These are phyloP conservation scores for Malus sieversii DNA, from an alignment of 306 rosid genomes.

Conservation along the genomic window DNA sequence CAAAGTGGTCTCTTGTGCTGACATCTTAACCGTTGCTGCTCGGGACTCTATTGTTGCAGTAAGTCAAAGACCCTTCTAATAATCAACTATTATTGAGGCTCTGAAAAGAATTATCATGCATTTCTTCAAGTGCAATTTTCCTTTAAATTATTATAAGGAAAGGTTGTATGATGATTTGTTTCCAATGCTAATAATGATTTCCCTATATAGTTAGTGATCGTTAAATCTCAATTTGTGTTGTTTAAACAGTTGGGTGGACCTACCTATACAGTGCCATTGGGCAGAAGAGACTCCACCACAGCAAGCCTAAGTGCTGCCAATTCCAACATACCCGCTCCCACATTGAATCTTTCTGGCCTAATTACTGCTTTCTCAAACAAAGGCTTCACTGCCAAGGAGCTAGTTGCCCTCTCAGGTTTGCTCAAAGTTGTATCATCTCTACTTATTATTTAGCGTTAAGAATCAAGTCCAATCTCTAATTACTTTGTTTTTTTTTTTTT, in stretches of 20 bases:
- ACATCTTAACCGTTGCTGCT: slow-evolving; percentile 51
- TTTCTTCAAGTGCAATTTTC: neutral
- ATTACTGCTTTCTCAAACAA: slow-evolving; percentile 44
- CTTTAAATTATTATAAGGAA: too few species aligned
- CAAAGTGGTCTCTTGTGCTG: slow-evolving; percentile 56
- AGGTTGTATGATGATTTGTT: too few species aligned
- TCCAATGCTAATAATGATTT: too few species aligned
- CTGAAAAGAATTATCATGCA: neutral
- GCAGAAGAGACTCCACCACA: slow-evolving; percentile 69
- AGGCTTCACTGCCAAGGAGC: slow-evolving; percentile 39
- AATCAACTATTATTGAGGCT: neutral
- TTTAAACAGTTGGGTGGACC: slow-evolving; percentile 45
- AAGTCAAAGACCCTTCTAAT: neutral
- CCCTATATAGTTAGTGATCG: neutral
- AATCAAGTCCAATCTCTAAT: neutral
- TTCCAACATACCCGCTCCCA: slow-evolving; percentile 42
- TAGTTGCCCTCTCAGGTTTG: slow-evolving; percentile 66
- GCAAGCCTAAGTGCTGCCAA: slow-evolving; percentile 48
- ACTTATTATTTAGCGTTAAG: neutral
- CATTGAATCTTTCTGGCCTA: slow-evolving; percentile 29
- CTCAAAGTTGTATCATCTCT: neutral
- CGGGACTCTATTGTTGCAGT: slow-evolving; percentile 60
- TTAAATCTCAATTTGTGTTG: neutral
- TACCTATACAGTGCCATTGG: slow-evolving; percentile 44
- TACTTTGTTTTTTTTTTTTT: neutral